These are phyloP conservation scores for Purshia tridentata DNA, from an alignment of 306 rosid genomes.

Conservation along the genomic window DNA sequence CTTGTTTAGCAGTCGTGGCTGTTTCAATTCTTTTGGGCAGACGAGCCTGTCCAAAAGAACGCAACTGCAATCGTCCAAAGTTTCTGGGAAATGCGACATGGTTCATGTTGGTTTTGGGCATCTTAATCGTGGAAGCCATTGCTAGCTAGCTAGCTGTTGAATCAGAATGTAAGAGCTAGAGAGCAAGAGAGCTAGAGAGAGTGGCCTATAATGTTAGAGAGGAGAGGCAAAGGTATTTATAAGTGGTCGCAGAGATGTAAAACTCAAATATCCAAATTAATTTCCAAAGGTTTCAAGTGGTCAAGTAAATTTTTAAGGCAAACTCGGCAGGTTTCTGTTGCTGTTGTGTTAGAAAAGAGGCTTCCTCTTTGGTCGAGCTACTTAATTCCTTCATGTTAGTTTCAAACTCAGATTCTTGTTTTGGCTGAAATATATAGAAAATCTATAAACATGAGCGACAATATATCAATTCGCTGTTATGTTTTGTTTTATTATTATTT, in stretches of 20 bases:
- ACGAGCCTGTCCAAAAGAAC: conserved; percentile 52
- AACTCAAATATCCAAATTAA: no score
- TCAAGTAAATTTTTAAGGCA: no score
- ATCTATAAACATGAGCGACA: background rate
- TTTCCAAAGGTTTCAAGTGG: no score
- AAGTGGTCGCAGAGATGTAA: background rate
- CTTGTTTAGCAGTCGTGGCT: conserved; percentile 6
- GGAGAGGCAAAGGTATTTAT: conserved; percentile 20
- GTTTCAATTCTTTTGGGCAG: conserved; percentile 31
- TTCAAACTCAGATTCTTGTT: background rate
- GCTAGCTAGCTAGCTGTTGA: background rate
- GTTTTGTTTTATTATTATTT: background rate
- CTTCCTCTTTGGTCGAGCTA: background rate
- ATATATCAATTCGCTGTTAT: background rate
- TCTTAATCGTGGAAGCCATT: conserved; percentile 38
- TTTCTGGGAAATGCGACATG: conserved; percentile 42
- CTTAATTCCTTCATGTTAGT: background rate
- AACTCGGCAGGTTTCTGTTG: background rate
- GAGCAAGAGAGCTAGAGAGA: conserved; percentile 1
- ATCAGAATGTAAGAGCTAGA: conserved; percentile 2
- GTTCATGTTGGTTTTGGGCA: conserved; percentile 20
- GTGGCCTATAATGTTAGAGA: background rate
- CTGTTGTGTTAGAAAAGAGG: background rate
- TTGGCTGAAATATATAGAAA: background rate
- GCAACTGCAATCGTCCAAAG: conserved; percentile 26